phyloP scores from a whole-genome alignment of 768 basidiomycete species.

The Kwoniella newhampshirensis region DNA sequence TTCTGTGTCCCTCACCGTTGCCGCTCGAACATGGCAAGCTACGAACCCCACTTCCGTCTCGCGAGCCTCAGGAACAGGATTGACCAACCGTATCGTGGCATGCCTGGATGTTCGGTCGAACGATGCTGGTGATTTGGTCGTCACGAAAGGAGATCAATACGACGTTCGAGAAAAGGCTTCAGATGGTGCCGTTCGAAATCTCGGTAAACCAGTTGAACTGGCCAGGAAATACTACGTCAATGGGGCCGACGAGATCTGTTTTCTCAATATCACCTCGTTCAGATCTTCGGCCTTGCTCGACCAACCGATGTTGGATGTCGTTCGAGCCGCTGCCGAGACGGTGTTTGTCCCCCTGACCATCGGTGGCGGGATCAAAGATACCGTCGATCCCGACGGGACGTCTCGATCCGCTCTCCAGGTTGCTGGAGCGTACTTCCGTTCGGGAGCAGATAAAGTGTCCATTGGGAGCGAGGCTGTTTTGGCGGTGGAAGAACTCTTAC shows the following conservation, averaged over 20 bases:
- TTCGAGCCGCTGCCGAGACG: constrained; percentile 79
- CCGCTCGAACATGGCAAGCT: constrained; percentile 24
- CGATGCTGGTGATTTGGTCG: constrained; percentile 92
- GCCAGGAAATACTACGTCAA: constrained; percentile 78
- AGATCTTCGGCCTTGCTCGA: constrained; percentile 90
- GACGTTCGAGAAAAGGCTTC: constrained; percentile 80
- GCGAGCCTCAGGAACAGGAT: constrained; percentile 51
- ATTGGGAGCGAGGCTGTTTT: constrained; percentile 95
- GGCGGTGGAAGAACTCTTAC: constrained; percentile 76
- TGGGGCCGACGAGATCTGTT: constrained; percentile 93
- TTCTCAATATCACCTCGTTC: constrained; percentile 99
- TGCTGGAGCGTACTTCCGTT: constrained; percentile 92
- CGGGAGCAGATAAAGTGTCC: constrained; percentile 97
- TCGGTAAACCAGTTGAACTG: constrained; percentile 93
- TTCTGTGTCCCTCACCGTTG: constrained; percentile 20
- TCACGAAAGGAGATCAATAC: constrained; percentile 99
- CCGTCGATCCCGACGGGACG: constrained; percentile 91
- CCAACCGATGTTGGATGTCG: constrained; percentile 97
- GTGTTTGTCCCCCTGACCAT: constrained; percentile 98
- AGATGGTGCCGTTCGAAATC: constrained; percentile 70
- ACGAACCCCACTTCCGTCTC: constrained; percentile 40
- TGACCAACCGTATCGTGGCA: constrained; percentile 92
- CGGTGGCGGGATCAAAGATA: constrained; percentile 96
- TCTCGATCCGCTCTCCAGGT: constrained; percentile 83
- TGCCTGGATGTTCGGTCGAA: constrained; percentile 98